These are phyloP conservation scores for Phytophthora tubulina DNA, from an alignment of 352 stramenopile species.

Conservation along the genomic window DNA sequence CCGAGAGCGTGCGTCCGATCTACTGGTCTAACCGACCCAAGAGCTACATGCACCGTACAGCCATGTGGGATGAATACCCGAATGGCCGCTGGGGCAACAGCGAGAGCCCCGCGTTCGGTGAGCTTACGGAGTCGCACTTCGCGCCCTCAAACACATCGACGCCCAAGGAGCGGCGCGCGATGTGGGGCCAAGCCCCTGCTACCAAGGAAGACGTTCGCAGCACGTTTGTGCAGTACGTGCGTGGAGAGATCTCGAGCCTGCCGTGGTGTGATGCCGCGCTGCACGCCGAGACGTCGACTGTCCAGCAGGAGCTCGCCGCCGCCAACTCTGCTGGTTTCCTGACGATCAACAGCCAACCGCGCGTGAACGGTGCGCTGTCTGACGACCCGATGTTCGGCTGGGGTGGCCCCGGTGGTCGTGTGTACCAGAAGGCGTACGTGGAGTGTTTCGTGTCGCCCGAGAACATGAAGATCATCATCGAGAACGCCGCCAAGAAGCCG, in stretches of 20 bases:
- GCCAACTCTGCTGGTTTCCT: slow-evolving; percentile 93
- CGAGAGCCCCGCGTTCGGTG: slow-evolving; percentile 95
- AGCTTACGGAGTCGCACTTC: slow-evolving; percentile 97
- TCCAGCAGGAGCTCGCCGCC: slow-evolving; percentile 78
- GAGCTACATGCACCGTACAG: slow-evolving; percentile 97
- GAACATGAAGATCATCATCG: slow-evolving; percentile 92
- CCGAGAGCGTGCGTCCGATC: slow-evolving; percentile 95
- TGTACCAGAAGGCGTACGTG: slow-evolving; percentile 99
- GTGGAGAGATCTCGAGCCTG: slow-evolving; percentile 95
- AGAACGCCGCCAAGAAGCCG: slow-evolving; percentile 83
- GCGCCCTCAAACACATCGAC: slow-evolving; percentile 73
- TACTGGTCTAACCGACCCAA: slow-evolving; percentile 99
- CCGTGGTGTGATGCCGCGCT: slow-evolving; percentile 98
- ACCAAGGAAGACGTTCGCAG: slow-evolving; percentile 93
- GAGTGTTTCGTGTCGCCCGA: slow-evolving; percentile 98
- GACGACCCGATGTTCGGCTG: slow-evolving; percentile 96
- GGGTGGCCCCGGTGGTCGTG: slow-evolving; percentile 94
- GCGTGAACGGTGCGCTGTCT: slow-evolving; percentile 93
- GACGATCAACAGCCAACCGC: slow-evolving; percentile 97
- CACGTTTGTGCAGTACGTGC: slow-evolving; percentile 97
- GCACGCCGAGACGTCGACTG: slow-evolving; percentile 94
- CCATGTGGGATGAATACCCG: slow-evolving; percentile 98
- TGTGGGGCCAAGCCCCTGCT: slow-evolving; percentile 95
- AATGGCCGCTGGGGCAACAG: slow-evolving; percentile 97
- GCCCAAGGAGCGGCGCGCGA: slow-evolving; percentile 85